Evolutionary conservation across 371 early-diverging fungal species (phyloP), one percentile per base, ranked within the genome.

Genomic region (Mucor ambiguus): DNA sequence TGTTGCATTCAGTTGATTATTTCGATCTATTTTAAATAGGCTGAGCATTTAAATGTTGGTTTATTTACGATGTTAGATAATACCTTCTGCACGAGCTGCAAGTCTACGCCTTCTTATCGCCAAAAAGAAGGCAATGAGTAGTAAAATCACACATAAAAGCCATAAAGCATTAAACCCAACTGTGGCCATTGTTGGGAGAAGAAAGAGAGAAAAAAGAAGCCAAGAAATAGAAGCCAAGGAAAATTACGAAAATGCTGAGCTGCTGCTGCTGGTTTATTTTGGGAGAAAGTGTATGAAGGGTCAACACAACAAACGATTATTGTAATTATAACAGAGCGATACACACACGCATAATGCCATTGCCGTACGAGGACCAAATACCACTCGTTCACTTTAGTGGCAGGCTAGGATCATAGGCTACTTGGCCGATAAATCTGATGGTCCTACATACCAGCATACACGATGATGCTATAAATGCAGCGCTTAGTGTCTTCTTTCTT

Each of bases 111-210:
- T 60, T 43, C 65, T 48, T 16, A 64, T 32, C 14, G 68, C 72
- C 11, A 72, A 32, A 32, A 48, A 61, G 33, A 68, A 64, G 5
- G 65, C 67, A 22, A 72, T 24, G 16, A 68, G 10, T 28, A 72
- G 52, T 28, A 68, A 18, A 18, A 67, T 30, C 1, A 72, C 67
- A 35, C 64, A 68, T 20, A 72, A 16, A 14, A 63, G 61, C 68
- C 72, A 68, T 41, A 72, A 59, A 16, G 52, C 48, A 46, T 59
- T 64, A 22, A 68, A 61, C 22, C 20, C 60, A 8, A 33, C 29
- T 20, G 55, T 38, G 18, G 28, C 26, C 63, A 63, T 63, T 10
- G 18, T 30, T 18, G 30, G 60, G 30, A 56, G 59, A 54, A 52
- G 26, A 57, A 55, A 32, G 48, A 58, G 41, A 60, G 52, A 43